These are phyloP conservation scores for Myochromella boudieri DNA, from an alignment of 768 basidiomycete species.

Conservation along the genomic window DNA sequence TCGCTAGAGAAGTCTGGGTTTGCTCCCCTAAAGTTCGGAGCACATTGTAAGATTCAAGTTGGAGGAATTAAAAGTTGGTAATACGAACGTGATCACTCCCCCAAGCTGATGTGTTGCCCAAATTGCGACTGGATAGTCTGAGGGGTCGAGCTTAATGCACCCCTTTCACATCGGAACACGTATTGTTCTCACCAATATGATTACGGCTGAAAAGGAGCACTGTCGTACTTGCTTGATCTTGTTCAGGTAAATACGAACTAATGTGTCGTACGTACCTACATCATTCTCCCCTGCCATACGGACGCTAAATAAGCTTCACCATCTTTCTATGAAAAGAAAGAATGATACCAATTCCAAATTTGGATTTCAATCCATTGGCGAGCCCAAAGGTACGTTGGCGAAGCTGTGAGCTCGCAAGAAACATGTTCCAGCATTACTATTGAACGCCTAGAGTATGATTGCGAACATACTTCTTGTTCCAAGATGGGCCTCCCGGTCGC, in stretches of 20 bases:
- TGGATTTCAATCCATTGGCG: conserved; percentile 43
- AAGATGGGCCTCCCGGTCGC: conserved; percentile 38
- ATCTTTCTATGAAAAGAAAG: neutral
- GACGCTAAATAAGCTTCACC: neutral
- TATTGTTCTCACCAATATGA: conserved; percentile 50
- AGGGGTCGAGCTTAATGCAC: too few relatives aligned
- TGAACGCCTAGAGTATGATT: neutral
- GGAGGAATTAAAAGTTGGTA: neutral
- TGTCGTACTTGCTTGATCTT: conserved; percentile 20
- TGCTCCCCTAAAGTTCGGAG: conserved; percentile 49
- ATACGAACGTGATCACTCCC: conserved; percentile 53
- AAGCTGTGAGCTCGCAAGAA: conserved; percentile 30
- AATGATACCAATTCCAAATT: conserved; percentile 40
- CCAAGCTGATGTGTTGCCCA: conserved; percentile 60
- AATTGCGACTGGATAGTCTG: conserved; percentile 55
- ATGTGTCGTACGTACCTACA: conserved; percentile 54
- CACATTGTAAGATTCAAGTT: neutral
- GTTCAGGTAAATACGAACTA: neutral
- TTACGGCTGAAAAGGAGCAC: conserved; percentile 69
- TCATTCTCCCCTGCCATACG: conserved; percentile 41
- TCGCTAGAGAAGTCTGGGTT: conserved; percentile 56
- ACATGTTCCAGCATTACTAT: neutral
- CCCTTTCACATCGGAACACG: too few relatives aligned
- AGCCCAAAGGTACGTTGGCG: conserved; percentile 46
- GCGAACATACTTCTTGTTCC: conserved; percentile 37